Base-by-base conservation (phyloP, 148 eudicot genomes). In the Silene latifolia region DNA sequence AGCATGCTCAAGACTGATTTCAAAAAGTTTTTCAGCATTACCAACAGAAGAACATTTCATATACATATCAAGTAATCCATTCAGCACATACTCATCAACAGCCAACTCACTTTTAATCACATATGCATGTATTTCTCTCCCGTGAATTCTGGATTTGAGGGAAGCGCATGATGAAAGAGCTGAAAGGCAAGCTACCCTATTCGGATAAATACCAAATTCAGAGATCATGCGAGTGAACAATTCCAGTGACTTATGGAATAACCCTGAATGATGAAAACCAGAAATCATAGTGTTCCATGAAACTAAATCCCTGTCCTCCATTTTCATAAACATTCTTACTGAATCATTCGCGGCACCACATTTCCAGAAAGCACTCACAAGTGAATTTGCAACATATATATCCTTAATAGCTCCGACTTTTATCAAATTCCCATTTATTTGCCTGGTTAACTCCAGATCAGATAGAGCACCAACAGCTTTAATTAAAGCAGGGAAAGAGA, bases 281-380 rank as follows among this genome's bases (percentile, higher is more conserved):
- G 77, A 67, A 21, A 81, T 73, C 83, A 81, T 81, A 69, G 83
- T 69, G 67, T 75, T 81, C 83, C 83, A 81, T 39, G 83, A 81
- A 35, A 81, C 71, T 42, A 66, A 46, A 81, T 81, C 83, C 46
- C 56, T 81, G 67, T 67, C 74, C 44, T 61, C 66, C 80, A 81
- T 77, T 53, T 66, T 73, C 77, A 48, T 29, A 54, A 81, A 81
- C 80, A 79, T 53, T 71, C 24, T 76, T 54, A 73, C 42, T 23
- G 82, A 82, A 69, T 76, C 75, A 79, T 54, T 62, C 24, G n/a
- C 42, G 13, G 72, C 75, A 61, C 78, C 80, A 63, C 69, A 63
- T 76, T 77, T 76, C 83, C 82, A 83, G 3, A 83, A 63, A 65
- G 79, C 59, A 72, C 80, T 74, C 67, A 83, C 64, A 70, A 79